Conservation (phyloP, 129 eudicot genomes). For the Flaveria brownii region DNA sequence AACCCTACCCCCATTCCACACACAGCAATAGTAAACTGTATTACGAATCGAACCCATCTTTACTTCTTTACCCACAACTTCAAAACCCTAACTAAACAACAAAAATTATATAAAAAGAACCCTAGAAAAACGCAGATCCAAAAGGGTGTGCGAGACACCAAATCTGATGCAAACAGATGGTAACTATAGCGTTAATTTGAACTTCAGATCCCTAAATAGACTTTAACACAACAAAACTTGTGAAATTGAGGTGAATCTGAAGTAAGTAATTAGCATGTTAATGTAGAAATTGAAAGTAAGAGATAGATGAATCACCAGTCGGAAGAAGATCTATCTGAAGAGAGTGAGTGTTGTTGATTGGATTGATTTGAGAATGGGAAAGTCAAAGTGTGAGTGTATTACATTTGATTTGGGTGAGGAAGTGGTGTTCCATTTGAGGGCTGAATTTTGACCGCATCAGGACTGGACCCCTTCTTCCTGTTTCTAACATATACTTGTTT, state of each 20-base stretch:
- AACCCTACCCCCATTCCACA: conserved; percentile 58
- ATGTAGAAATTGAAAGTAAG: not conserved
- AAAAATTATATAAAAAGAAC: not conserved
- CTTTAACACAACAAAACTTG: conserved; percentile 12
- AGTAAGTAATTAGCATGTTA: not conserved
- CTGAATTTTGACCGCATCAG: conserved; percentile 36
- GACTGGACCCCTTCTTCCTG: conserved; percentile 31
- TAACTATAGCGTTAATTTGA: not conserved
- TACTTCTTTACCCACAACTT: no score
- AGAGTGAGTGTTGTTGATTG: conserved; percentile 21
- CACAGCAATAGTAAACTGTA: conserved; percentile 62
- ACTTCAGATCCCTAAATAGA: conserved; percentile 8
- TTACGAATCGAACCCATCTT: conserved; percentile 47
- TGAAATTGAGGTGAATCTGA: conserved; percentile 7
- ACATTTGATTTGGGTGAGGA: not conserved
- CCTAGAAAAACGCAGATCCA: conserved; percentile 22
- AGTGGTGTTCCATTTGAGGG: conserved; percentile 15
- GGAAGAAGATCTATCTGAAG: conserved; percentile 16
- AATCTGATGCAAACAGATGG: conserved; percentile 13
- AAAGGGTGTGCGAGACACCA: not conserved
- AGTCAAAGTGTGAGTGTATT: conserved; percentile 23
- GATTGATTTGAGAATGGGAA: not conserved
- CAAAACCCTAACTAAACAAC: no score
- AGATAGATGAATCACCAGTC: conserved; percentile 20
- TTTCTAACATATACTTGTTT: conserved; percentile 36